These are phyloP conservation scores for Ophiostoma novo-ulmi DNA, from an alignment of 2,329 filamentous ascomycete species.

Conservation along the genomic window DNA sequence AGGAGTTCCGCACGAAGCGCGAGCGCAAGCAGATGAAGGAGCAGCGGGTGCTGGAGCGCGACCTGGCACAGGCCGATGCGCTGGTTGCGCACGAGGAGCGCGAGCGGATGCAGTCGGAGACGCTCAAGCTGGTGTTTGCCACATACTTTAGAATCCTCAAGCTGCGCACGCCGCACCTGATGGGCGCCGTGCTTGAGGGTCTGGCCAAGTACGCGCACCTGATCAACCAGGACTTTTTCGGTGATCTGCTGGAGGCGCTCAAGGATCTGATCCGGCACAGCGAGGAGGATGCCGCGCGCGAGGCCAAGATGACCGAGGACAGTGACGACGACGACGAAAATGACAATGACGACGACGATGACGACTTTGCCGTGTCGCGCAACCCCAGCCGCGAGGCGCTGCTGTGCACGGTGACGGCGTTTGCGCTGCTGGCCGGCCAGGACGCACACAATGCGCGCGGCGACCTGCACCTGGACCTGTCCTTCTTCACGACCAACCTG, in stretches of 20 bases:
- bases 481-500: slow-evolving; percentile 91
- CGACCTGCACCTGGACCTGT: slow-evolving; percentile 80
- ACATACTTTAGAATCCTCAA: slow-evolving; percentile 95
- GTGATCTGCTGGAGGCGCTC: slow-evolving; percentile 86
- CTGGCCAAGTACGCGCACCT: slow-evolving; percentile 89
- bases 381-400: slow-evolving; percentile 82
- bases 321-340: slow-evolving; percentile 44
- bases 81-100: slow-evolving; percentile 86
- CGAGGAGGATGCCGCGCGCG: slow-evolving; percentile 52
- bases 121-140: slow-evolving; percentile 89
- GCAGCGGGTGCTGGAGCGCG: slow-evolving; percentile 81
- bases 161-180: slow-evolving; percentile 70
- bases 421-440: slow-evolving; percentile 91
- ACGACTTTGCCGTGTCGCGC: slow-evolving; percentile 49
- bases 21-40: slow-evolving; percentile 79
- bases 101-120: slow-evolving; percentile 91
- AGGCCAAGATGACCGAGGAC: slow-evolving; percentile 46
- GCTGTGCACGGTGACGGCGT: slow-evolving; percentile 92
- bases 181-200: slow-evolving; percentile 95
- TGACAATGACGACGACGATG: slow-evolving; percentile 47
- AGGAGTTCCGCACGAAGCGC: slow-evolving; percentile 83
- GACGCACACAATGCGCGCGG: slow-evolving; percentile 80
- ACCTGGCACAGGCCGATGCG: slow-evolving; percentile 89
- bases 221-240: slow-evolving; percentile 99
- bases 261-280: slow-evolving; percentile 85